Evolutionary conservation across 371 early-diverging fungal species (phyloP), one percentile per base, ranked within the genome.

Genomic region (Rhizopus sp.): DNA sequence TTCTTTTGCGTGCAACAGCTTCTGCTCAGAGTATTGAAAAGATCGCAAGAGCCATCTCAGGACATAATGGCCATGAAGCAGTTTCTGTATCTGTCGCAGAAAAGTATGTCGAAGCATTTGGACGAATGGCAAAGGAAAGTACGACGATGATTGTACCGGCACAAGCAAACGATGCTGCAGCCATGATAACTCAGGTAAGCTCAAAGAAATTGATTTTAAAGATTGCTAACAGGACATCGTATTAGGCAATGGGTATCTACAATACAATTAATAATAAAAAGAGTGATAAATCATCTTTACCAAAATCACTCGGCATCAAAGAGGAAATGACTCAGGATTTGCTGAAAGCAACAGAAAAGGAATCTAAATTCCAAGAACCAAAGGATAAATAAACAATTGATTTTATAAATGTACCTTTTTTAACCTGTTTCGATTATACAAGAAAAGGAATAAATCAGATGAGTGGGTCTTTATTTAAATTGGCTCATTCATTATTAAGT

Each of bases 101-200:
- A 63, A 93, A 94, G 78, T 98, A 97, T 66, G 92, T 98, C 41
- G 94, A 96, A 45, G 93, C 95, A 1, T 97, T 97, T 70, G 92
- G 88, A 23, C 79, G 86, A 57, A 80, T 98, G 60, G 97, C 96
- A 31, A 95, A 98, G 82, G 88, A 96, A 66, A 83, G 90, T 31
- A 98, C 90, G 44, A 93, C 98, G 0, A 82, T 98, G 52, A 87
- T 98, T 54, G 86, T 97, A n/a, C 98, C 97, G 9, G 87, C 91
- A 31, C 78, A 89, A 34, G 86, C 92, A 35, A 83, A 82, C 42
- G 94, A 97, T 63, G 88, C 91, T 34, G 86, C 88, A 17, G 76
- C 84, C 12, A 91, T 93, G 89, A 93, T 94, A 31, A 87, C 90
- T 48, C 92, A 93, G 83, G 92, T 73, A 71, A 53, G 6, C 34